Base-by-base conservation (phyloP, 148 eudicot genomes). In the Fagopyrum homotropicum region DNA sequence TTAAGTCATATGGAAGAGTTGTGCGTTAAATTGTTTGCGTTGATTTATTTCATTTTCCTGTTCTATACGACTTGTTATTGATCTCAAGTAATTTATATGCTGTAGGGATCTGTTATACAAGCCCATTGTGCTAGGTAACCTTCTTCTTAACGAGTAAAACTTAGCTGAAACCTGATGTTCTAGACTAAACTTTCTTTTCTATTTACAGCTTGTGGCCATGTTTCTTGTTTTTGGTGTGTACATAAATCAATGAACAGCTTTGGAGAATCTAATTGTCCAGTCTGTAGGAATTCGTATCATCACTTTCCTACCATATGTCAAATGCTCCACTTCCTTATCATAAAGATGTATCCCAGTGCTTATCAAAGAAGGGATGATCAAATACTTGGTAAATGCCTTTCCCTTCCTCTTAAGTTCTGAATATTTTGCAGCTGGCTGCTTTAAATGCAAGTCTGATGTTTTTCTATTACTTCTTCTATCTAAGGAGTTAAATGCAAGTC, bases 141-240 rank as follows among this genome's bases (percentile, higher is more conserved):
- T 47, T 72, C 49, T 72, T 72, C n/a, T 8, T 9, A 14, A 45
- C 11, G 51, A 46, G 45, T 14, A 72, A 19, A 45, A 16, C 14
- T n/a, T 72, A n/a, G 19, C 30, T 17, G 14, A 40, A 50, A 57
- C 51, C 44, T 72, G 35, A 64, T 17, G 59, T 56, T 50, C 46
- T 75, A 19, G 77, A 47, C 40, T 69, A 45, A 72, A 72, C 15
- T 66, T 10, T 66, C 56, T 45, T 72, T 72, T 75, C 5, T 72
- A 22, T 75, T 73, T 80, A 82, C 94, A 92, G 97, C 79, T 72
- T 92, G 97, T 82, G 94, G 97, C 46, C 97, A 92, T 63, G 81
- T 87, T 11, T 89, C 92, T 69, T 92, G 97, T 79, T 92, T 92
- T 75, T 92, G 97, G 97, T 92, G 97, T 83, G 86, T 87, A 61